phyloP scores from a whole-genome alignment of 768 basidiomycete species.

The Grammothele lineata region DNA sequence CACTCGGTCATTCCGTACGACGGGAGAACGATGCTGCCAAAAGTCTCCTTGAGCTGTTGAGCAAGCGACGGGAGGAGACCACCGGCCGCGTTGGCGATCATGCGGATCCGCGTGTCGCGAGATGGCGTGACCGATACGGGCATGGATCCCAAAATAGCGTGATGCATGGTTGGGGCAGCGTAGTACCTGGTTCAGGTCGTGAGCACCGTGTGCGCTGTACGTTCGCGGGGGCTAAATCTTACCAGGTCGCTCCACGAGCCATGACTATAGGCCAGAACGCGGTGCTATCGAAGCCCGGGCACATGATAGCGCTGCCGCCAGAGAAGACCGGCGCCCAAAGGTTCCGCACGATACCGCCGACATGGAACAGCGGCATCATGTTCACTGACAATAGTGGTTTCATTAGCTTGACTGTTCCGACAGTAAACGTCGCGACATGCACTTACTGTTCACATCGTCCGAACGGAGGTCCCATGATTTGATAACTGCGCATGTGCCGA shows the following conservation, averaged over 20 bases:
- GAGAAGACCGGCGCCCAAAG: constrained; percentile 53
- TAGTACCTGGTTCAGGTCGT: constrained; percentile 45
- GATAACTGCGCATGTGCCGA: constrained; percentile 42
- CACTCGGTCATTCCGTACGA: constrained; percentile 59
- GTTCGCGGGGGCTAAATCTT: constrained; percentile 19
- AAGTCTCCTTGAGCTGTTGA: constrained; percentile 41
- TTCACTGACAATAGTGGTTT: constrained; percentile 15
- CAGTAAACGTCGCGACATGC: not conserved
- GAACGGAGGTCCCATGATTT: constrained; percentile 38
- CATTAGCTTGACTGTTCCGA: no score
- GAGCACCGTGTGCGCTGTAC: no score
- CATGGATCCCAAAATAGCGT: constrained; percentile 40
- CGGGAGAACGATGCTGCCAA: constrained; percentile 49
- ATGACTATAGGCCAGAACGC: constrained; percentile 36
- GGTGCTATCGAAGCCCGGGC: constrained; percentile 48
- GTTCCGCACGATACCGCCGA: constrained; percentile 57
- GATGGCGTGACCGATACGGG: constrained; percentile 29
- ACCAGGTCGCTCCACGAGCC: constrained; percentile 46
- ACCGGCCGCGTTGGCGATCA: constrained; percentile 50
- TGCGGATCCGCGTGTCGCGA: constrained; percentile 36
- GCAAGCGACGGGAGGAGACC: constrained; percentile 52
- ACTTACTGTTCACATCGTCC: constrained; percentile 45
- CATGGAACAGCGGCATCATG: constrained; percentile 51
- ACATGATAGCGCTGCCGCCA: constrained; percentile 53
- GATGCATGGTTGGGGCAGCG: constrained; percentile 47